Evolutionary conservation across 768 basidiomycete species (phyloP).

Genomic region (Boletus edulis): DNA sequence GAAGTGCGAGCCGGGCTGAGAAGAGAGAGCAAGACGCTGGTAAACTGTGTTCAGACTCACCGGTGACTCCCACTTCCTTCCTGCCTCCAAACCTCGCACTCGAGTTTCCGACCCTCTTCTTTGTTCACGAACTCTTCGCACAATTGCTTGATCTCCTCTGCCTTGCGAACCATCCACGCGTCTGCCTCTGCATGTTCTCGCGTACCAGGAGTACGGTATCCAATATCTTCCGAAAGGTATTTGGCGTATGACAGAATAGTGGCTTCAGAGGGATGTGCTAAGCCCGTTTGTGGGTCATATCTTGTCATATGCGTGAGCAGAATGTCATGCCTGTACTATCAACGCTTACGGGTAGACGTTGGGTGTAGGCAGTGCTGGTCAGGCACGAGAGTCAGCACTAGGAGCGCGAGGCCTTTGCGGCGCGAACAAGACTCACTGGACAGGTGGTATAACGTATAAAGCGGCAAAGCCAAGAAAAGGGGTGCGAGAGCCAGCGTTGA

Average conservation of each 20-base stretch:
- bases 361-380: conserved; percentile 56
- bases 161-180: conserved; percentile 72
- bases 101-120: conserved; percentile 52
- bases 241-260: conserved; percentile 62
- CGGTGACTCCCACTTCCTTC: conserved; percentile 85
- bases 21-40: background rate
- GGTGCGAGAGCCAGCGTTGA: conserved; percentile 56
- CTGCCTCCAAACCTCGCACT: conserved; percentile 92
- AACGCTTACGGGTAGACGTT: conserved; percentile 48
- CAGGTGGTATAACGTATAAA: conserved; percentile 47
- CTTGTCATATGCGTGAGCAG: conserved; percentile 2
- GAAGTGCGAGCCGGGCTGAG: background rate
- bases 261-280: conserved; percentile 71
- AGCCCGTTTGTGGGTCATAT: conserved; percentile 49
- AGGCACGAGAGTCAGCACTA: conserved; percentile 2
- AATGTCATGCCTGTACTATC: background rate
- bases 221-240: conserved; percentile 80
- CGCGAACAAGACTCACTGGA: conserved; percentile 36
- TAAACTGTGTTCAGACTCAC: conserved; percentile 41
- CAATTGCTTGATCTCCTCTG: conserved; percentile 53
- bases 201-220: conserved; percentile 90
- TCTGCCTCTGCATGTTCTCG: conserved; percentile 85
- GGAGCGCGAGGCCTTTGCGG: background rate
- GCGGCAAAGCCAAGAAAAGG: conserved; percentile 49
- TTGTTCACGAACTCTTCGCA: conserved; percentile 55